Conservation (phyloP, 2,329 filamentous ascomycete species). For the Calonectria honghensis region DNA sequence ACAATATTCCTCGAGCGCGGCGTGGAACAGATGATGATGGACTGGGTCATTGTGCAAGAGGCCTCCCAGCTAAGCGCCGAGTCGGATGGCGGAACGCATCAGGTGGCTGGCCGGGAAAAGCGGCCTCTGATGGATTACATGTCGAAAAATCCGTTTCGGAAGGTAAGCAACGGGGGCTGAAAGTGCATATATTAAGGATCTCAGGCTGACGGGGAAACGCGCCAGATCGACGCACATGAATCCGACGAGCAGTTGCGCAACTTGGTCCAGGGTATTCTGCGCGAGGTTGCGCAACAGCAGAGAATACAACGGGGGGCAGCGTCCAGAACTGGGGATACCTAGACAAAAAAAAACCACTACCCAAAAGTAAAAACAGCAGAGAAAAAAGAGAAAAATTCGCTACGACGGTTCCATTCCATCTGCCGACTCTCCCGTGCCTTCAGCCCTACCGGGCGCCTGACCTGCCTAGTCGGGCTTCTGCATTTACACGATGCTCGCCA, state of each 20-base stretch:
- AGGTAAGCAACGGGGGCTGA: conserved; percentile 1
- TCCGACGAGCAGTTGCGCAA: background rate
- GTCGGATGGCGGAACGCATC: background rate
- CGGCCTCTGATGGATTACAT: conserved; percentile 34
- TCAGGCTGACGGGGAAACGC: conserved; percentile 14
- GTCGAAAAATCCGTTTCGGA: conserved; percentile 33
- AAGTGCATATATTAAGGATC: background rate
- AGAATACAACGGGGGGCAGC: background rate
- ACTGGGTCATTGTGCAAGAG: conserved; percentile 19
- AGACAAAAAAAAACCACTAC: background rate
- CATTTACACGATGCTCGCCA: conserved; percentile 17
- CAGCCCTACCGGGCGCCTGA: conserved; percentile 18
- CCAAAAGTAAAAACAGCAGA: background rate
- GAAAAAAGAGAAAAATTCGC: background rate
- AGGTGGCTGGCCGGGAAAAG: conserved; percentile 2
- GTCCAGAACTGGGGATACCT: background rate
- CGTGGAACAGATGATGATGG: conserved; percentile 23
- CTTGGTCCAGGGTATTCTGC: conserved; percentile 17
- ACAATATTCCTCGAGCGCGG: conserved; percentile 30
- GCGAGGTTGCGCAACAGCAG: conserved; percentile 13
- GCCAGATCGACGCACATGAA: conserved; percentile 16
- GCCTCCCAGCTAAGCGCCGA: conserved; percentile 5
- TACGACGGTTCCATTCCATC: background rate
- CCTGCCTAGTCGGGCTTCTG: conserved; percentile 19
- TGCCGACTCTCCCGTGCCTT: background rate